Evolutionary conservation across 1,284 basidiomycete genomes (phyloP), one percentile per base, ranked within the genome.

Genomic region (Pyrrhoderma lamaoense): DNA sequence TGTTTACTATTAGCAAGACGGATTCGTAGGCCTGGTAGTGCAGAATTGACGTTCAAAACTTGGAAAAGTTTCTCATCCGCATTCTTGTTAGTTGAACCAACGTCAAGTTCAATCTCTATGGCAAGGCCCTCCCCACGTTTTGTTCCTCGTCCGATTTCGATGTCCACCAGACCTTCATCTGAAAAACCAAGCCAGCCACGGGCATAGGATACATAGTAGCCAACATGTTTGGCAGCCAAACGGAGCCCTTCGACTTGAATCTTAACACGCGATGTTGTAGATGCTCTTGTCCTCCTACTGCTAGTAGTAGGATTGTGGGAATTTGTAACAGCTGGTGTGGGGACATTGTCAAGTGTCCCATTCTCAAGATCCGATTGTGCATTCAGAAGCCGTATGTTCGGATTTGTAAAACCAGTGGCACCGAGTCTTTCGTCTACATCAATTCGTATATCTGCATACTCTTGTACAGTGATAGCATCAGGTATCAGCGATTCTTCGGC

Each of bases 111-210:
- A 19, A 76, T 39, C 42, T 71, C 70, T 3, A 74, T 47, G 11
- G 62, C 61, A 52, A 65, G 59, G 11, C 66, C 69, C 52, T 68
- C 54, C 8, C 62, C 65, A 7, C 49, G 42, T 4, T 31, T 54
- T 11, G 53, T 56, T 5, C 42, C 18, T 4, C 49, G 51, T 7
- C 67, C 67, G 1, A 73, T 59, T 47, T 71, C 67, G 21, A 74
- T 61, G 51, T 67, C 72, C 14, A 76, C 55, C 5, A 76, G 55
- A 2, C 76, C 75, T 55, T 74, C 69, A 54, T 79, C 76, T 39
- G 71, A 62, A 57, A 76, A 77, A 3, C 65, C 63, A 11, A 64
- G 43, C 34, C 27, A 31, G 38, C 56, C 47, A 0, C 64, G 67
- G 34, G 63, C 67, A 56, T 71, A 73, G 38, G 62, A 64, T 51